Evolutionary conservation across 2,329 filamentous ascomycete species (phyloP).

Genomic region (Ascochyta koolunga): DNA sequence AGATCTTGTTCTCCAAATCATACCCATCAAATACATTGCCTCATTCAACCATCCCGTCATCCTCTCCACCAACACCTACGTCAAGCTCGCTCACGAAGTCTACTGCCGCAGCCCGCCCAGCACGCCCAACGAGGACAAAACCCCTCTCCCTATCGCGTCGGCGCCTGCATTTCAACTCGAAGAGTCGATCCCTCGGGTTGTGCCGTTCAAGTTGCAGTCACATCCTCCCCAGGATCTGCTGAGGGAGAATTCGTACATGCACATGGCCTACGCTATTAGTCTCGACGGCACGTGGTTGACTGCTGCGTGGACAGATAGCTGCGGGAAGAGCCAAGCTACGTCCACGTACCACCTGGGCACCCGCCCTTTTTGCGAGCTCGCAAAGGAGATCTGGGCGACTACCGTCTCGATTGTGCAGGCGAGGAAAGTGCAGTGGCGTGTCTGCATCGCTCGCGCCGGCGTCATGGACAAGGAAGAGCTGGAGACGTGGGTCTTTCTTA

Average conservation of each 20-base stretch:
- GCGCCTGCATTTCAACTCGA: constrained; percentile 77
- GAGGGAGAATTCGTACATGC: constrained; percentile 79
- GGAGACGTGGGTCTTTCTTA: constrained; percentile 50
- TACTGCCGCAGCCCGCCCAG: constrained; percentile 74
- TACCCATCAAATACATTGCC: constrained; percentile 72
- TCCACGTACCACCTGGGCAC: constrained; percentile 73
- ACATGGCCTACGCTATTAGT: constrained; percentile 79
- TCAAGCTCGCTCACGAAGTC: constrained; percentile 71
- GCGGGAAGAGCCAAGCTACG: constrained; percentile 73
- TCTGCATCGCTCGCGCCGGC: constrained; percentile 75
- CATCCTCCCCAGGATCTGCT: constrained; percentile 75
- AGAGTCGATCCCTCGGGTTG: constrained; percentile 69
- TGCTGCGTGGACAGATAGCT: constrained; percentile 80
- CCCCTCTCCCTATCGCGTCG: constrained; percentile 60
- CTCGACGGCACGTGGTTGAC: constrained; percentile 79
- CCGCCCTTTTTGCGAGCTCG: constrained; percentile 69
- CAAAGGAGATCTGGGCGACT: constrained; percentile 77
- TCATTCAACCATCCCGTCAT: constrained; percentile 67
- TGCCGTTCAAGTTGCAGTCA: constrained; percentile 75
- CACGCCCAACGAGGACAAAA: constrained; percentile 37
- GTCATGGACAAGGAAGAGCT: constrained; percentile 71
- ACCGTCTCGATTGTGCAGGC: constrained; percentile 74
- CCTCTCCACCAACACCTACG: constrained; percentile 65
- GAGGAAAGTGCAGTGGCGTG: constrained; percentile 76
- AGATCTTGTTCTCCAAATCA: constrained; percentile 78